These are phyloP conservation scores for Geotrichum ghanense DNA, from an alignment of 805 yeast genomes.

Conservation along the genomic window DNA sequence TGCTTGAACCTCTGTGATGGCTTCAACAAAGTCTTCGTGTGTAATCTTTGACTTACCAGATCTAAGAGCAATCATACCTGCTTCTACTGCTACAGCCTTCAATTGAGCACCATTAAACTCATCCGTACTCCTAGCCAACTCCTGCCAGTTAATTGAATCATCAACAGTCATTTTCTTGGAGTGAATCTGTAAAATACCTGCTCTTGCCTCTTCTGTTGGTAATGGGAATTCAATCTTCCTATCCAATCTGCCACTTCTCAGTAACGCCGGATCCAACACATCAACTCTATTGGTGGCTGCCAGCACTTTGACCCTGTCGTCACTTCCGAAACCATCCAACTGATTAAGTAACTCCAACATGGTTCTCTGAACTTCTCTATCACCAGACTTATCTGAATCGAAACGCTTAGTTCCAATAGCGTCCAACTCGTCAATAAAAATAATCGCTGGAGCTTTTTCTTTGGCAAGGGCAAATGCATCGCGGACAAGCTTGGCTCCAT, in stretches of 20 bases:
- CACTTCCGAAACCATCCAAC: conserved; percentile 95
- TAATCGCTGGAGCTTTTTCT: conserved; percentile 96
- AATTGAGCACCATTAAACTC: conserved; percentile 98
- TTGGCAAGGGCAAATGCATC: conserved; percentile 97
- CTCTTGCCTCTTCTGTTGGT: conserved; percentile 96
- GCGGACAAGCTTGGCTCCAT: conserved; percentile 94
- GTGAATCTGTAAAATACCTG: conserved; percentile 91
- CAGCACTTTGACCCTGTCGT: conserved; percentile 91
- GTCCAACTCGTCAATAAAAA: conserved; percentile 95
- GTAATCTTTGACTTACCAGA: conserved; percentile 84
- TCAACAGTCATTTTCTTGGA: conserved; percentile 87
- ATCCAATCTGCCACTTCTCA: conserved; percentile 95
- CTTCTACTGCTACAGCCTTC: conserved; percentile 98
- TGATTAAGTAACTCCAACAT: conserved; percentile 97
- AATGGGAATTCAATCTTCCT: conserved; percentile 96
- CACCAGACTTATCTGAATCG: conserved; percentile 95
- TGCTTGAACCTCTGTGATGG: conserved; percentile 96
- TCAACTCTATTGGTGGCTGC: conserved; percentile 99
- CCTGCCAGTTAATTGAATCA: conserved; percentile 91
- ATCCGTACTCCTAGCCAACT: conserved; percentile 93
- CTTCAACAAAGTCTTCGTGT: conserved; percentile 98
- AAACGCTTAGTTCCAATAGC: conserved; percentile 98
- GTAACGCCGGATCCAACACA: conserved; percentile 93
- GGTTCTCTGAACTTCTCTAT: conserved; percentile 97
- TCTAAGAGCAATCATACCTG: conserved; percentile 98